Evolutionary conservation across 495 filamentous ascomycete genomes (phyloP), one percentile per base, ranked within the genome.

Genomic region (Penicillium lagena): DNA sequence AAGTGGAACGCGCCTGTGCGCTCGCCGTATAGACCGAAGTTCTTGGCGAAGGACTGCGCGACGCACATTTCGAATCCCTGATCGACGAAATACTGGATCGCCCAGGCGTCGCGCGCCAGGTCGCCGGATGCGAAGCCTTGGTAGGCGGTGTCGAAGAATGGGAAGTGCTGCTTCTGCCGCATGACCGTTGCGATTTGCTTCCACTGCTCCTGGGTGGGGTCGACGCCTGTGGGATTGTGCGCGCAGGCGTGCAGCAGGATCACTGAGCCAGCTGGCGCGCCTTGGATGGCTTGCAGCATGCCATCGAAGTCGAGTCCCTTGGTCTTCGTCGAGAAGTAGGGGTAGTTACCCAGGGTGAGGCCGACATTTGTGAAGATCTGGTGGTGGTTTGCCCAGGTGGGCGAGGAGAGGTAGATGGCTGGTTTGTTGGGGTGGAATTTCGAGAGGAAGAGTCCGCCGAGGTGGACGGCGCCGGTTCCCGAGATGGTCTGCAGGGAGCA

Each of bases 111-210:
- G 32, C 81, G 78, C 43, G 71, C 71, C 8, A 99, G 80, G 60
- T 94, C 81, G 36, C 93, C 93, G 7, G 91, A 95, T 0, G 93
- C 94, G 65, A 99, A 99, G 38, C 93, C 93, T 63, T 99, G 93
- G 73, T 99, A 99, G 35, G 93, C 93, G 56, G 78, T 86, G 74
- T 99, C 93, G 73, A 99, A 97, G 80, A 97, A 99, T 54, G 93
- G 94, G 76, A 99, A 97, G 67, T 90, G 94, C 34, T 78, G 76
- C 65, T 83, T 87, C 28, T 69, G 59, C 41, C 77, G 75, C 62
- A 97, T 81, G 17, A 96, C 57, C 7, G 73, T 58, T 41, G 90
- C 90, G 47, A 99, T 79, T 54, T 94, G 72, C 59, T 84, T 88
- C 93, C 93, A 99, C 70, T 99, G 93, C 31, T 90, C 89, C 42